These are phyloP conservation scores for Phanerochaete carnosa DNA, from an alignment of 768 basidiomycete species.

Conservation along the genomic window DNA sequence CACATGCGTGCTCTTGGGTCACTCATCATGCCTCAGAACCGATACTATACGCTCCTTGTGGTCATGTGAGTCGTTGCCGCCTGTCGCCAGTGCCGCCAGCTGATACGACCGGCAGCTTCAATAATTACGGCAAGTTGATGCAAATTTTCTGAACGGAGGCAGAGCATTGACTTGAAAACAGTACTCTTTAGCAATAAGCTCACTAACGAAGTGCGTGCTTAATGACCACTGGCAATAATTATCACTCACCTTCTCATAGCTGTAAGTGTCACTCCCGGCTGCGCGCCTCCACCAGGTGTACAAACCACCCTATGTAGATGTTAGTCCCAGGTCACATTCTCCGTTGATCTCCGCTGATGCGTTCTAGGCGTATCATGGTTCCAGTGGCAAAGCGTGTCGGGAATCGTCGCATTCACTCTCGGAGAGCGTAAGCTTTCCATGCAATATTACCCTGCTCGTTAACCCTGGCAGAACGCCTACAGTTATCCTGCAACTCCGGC, in stretches of 20 bases:
- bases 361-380: slow-evolving; percentile 32
- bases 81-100: background rate
- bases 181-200: background rate
- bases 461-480: background rate
- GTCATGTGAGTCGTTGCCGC: slow-evolving; percentile 40
- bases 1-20: background rate
- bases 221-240: background rate
- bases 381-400: slow-evolving; percentile 62
- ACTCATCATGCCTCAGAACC: slow-evolving; percentile 39
- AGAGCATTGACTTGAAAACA: background rate
- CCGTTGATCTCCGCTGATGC: background rate
- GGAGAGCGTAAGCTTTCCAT: slow-evolving; percentile 43
- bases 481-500: slow-evolving; percentile 60
- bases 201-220: background rate
- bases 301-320: slow-evolving; percentile 2
- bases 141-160: background rate
- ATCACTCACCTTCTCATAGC: slow-evolving; percentile 6
- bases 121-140: slow-evolving; percentile 45
- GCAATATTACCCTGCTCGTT: background rate
- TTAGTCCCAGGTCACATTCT: background rate
- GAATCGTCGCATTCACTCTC: slow-evolving; percentile 48
- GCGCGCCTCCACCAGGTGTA: background rate
- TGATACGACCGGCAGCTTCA: slow-evolving; percentile 37
- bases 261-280: slow-evolving; percentile 2
- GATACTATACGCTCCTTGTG: slow-evolving; percentile 50